Conservation (phyloP, 345 rosid species). For the Clausena lansium region DNA sequence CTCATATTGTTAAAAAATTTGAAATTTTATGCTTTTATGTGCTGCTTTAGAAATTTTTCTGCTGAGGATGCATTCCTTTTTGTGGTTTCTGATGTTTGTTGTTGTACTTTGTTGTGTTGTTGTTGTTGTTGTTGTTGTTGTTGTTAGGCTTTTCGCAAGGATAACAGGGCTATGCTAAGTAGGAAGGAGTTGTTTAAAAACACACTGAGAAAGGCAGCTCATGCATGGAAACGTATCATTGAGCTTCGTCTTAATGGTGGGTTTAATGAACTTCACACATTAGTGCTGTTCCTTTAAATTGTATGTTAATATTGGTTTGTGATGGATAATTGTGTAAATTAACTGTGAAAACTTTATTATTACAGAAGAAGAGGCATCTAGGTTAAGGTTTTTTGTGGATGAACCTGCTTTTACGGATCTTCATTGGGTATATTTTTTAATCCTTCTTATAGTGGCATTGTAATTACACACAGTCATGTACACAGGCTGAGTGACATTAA, state of each 20-base stretch:
- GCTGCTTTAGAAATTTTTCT: background rate
- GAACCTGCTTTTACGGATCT: conserved; percentile 91
- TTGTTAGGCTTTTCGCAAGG: conserved; percentile 71
- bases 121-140: background rate
- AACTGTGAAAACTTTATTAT: background rate
- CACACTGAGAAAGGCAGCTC: conserved; percentile 75
- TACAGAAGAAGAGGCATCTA: conserved; percentile 85
- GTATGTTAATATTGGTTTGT: background rate
- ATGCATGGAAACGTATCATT: conserved; percentile 81
- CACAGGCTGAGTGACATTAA: background rate
- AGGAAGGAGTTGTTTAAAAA: conserved; percentile 96
- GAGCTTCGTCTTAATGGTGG: conserved; percentile 88
- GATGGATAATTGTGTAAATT: background rate
- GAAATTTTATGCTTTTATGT: background rate
- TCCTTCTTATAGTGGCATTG: conserved; percentile 1
- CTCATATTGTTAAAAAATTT: background rate
- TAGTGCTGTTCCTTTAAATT: background rate
- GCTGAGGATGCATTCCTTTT: background rate
- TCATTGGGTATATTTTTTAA: conserved; percentile 66
- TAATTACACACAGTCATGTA: background rate
- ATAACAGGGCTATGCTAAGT: conserved; percentile 56
- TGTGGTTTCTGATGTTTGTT: background rate
- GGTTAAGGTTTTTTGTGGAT: conserved; percentile 69
- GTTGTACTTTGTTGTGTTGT: background rate
- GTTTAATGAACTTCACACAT: background rate